Percentiles rank a stretch among this genome's conserved stretches.
Conservation (phyloP, 768 basidiomycete species). For the Podaxis sp. region DNA sequence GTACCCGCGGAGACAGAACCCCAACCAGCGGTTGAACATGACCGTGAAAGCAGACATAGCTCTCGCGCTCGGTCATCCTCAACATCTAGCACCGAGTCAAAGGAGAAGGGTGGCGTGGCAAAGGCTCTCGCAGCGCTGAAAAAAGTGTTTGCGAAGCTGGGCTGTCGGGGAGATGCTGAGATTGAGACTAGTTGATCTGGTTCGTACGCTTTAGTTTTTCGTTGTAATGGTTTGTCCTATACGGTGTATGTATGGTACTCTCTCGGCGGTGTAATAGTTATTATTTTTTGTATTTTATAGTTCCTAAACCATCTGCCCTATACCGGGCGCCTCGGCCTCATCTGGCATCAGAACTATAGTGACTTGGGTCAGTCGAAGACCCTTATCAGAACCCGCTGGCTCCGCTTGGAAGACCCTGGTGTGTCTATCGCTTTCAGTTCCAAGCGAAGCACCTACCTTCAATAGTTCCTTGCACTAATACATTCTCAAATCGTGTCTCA, state of each 20-base stretch:
- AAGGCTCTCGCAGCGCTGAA: slow-evolving; percentile 5
- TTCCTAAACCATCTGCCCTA: too few relatives aligned
- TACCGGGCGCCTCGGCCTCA: too few relatives aligned
- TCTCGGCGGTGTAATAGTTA: neutral
- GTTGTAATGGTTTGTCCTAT: neutral
- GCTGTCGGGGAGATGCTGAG: slow-evolving; percentile 6
- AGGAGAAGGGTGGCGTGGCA: neutral
- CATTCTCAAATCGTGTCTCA: too few relatives aligned
- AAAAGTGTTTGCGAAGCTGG: neutral
- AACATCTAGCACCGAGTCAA: neutral
- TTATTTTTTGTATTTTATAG: too few relatives aligned
- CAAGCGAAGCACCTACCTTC: too few relatives aligned
- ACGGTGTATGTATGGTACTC: neutral
- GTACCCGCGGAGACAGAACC: neutral
- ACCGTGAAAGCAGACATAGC: neutral
- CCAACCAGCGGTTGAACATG: neutral
- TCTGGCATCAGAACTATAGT: too few relatives aligned
- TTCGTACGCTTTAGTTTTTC: neutral
- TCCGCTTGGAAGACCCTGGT: too few relatives aligned
- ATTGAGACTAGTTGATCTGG: slow-evolving; percentile 1
- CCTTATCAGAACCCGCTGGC: too few relatives aligned
- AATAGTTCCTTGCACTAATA: too few relatives aligned
- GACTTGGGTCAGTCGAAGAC: too few relatives aligned
- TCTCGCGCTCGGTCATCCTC: neutral
- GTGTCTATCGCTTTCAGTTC: too few relatives aligned